Evolutionary conservation across 2,329 filamentous ascomycete genomes (phyloP), one percentile per base, ranked within the genome.

Genomic region (Aspergillus phoenicis): DNA sequence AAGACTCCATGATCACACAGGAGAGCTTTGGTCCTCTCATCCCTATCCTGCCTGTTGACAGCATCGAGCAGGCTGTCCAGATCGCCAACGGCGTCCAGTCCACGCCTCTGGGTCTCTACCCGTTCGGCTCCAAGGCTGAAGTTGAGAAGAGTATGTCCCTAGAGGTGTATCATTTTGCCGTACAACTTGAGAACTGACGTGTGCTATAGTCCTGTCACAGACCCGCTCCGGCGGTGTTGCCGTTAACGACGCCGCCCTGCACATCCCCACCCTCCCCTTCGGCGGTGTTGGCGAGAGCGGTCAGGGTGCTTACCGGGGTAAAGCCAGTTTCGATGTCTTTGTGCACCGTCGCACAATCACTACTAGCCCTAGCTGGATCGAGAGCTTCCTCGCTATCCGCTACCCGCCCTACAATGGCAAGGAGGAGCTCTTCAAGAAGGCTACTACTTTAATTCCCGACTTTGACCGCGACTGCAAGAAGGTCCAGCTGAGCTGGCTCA

Each of bases 21-120:
- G 95, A 99, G 80, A 91, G 89, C 47, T 99, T 99, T 73, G 95
- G 94, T 6, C 95, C 95, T n/a, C 83, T 97, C 62, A 92, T 96
- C 67, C 89, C 91, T 64, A 87, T 98, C 64, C 80, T 96, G 57
- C 85, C 92, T 0, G 89, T 92, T 58, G 85, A 91, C 65, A 84
- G 87, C 68, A 82, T 97, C n/a, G 91, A 96, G 66, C 87, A 96
- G 70, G 94, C 93, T 53, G 93, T 98, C 74, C 83, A 83, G 41
- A 86, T 93, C 65, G 91, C 91, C 63, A 94, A 96, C 75, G 80
- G 85, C 58, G 85, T 97, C 52, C 89, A 96, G 76, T 84, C 88
- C 55, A 97, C 93, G 0, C 93, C 95, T 0, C 82, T 99, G 43
- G 88, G 89, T 8, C 81, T 97, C 48, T 96, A 92, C 75, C 86